phyloP scores from a whole-genome alignment of 2,329 filamentous ascomycete species.

The Blastomyces gilchristii region DNA sequence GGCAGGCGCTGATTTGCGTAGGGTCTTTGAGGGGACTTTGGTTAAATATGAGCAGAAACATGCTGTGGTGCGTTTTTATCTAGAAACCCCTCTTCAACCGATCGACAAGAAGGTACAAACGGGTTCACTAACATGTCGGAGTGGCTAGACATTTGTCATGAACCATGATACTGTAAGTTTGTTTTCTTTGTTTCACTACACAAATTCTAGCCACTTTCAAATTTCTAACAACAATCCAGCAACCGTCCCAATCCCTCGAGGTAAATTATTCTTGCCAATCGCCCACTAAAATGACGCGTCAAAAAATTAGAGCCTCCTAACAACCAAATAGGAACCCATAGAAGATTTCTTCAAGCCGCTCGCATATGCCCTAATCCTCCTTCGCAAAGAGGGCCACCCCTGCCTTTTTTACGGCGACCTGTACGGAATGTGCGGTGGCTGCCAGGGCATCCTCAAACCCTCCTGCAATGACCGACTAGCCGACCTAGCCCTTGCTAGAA shows the following conservation, averaged over 20 bases:
- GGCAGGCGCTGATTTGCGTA: slow-evolving; percentile 50
- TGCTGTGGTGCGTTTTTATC: slow-evolving; percentile 42
- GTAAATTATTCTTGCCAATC: slow-evolving; percentile 20
- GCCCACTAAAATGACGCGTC: neutral
- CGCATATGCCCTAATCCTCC: slow-evolving; percentile 61
- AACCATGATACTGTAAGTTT: slow-evolving; percentile 56
- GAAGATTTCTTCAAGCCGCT: slow-evolving; percentile 59
- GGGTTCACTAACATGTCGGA: neutral
- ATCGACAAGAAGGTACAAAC: neutral
- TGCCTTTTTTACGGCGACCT: slow-evolving; percentile 63
- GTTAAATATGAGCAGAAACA: slow-evolving; percentile 45
- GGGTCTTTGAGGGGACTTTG: slow-evolving; percentile 52
- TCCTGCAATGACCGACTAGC: slow-evolving; percentile 47
- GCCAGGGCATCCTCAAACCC: neutral
- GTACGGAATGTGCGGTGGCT: slow-evolving; percentile 49
- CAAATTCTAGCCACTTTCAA: neutral
- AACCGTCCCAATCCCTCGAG: slow-evolving; percentile 53
- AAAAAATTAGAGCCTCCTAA: neutral
- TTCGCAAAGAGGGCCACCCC: slow-evolving; percentile 52
- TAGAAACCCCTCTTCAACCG: neutral
- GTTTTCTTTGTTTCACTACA: neutral
- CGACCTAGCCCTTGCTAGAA: slow-evolving; percentile 51
- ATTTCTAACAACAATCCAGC: slow-evolving; percentile 29
- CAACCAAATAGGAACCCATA: slow-evolving; percentile 44
- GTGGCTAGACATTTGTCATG: slow-evolving; percentile 50